Conservation (phyloP, 192 early-diverging fungal species). For the Backusella liffmaniae region DNA sequence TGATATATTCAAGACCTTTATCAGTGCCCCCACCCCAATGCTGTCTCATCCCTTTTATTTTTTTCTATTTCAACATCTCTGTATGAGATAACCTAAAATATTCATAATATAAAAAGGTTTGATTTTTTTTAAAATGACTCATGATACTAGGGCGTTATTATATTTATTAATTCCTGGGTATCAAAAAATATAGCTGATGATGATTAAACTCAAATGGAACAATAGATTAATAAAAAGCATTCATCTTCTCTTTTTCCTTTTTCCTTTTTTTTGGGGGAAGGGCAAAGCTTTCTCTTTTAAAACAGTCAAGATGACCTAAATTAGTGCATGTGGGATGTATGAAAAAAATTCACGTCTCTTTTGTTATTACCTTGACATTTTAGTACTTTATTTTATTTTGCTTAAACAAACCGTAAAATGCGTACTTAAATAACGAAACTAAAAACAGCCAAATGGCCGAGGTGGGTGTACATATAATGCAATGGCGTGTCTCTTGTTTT, state of each 20-base stretch:
- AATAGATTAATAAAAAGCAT: neutral
- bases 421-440: neutral
- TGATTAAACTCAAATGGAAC: neutral
- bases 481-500: neutral
- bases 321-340: too few species aligned
- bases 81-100: too few species aligned
- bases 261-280: neutral
- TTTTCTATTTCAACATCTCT: neutral
- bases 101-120: too few species aligned
- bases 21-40: neutral
- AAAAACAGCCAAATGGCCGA: neutral
- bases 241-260: neutral
- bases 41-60: neutral
- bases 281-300: neutral
- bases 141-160: neutral
- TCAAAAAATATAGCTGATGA: neutral
- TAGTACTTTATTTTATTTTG: conserved; percentile 1
- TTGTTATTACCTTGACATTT: neutral
- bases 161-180: neutral
- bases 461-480: neutral
- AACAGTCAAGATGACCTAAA: too few species aligned
- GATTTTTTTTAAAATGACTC: too few species aligned
- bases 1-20: neutral
- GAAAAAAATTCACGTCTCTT: neutral
- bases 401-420: neutral